These are phyloP conservation scores for Trichoderma guizhouense DNA, from an alignment of 2,329 filamentous ascomycete genomes.

Conservation along the genomic window DNA sequence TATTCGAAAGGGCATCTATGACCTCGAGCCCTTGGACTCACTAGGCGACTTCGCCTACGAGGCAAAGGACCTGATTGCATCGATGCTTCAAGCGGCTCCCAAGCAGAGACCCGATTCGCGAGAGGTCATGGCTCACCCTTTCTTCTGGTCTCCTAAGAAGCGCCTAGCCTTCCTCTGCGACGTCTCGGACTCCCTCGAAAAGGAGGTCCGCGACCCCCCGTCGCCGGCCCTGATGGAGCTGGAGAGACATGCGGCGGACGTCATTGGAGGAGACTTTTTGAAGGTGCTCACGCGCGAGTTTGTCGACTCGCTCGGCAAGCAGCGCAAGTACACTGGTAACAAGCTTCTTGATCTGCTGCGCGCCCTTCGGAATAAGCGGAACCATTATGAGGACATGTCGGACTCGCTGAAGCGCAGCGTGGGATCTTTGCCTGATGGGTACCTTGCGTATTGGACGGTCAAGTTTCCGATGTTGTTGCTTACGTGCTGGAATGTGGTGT, in stretches of 20 bases:
- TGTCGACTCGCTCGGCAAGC: constrained; percentile 85
- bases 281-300: constrained; percentile 73
- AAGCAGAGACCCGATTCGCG: constrained; percentile 65
- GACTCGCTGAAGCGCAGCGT: constrained; percentile 68
- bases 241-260: constrained; percentile 49
- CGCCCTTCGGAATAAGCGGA: constrained; percentile 91
- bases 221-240: constrained; percentile 62
- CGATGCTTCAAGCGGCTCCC: constrained; percentile 64
- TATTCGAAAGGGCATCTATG: constrained; percentile 84
- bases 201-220: constrained; percentile 80
- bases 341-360: constrained; percentile 82
- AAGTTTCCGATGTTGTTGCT: constrained; percentile 77
- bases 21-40: constrained; percentile 65
- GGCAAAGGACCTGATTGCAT: constrained; percentile 78
- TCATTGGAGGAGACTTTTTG: constrained; percentile 73
- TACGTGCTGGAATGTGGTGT: constrained; percentile 72
- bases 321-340: constrained; percentile 87
- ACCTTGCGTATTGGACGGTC: constrained; percentile 77
- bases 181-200: constrained; percentile 94
- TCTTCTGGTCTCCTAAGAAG: constrained; percentile 93
- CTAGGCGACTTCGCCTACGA: constrained; percentile 84
- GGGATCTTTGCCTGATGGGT: constrained; percentile 73
- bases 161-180: constrained; percentile 91
- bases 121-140: constrained; percentile 86
- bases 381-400: constrained; percentile 96